Evolutionary conservation across 257 asterid species (phyloP).

Genomic region (Nicotiana otophora): DNA sequence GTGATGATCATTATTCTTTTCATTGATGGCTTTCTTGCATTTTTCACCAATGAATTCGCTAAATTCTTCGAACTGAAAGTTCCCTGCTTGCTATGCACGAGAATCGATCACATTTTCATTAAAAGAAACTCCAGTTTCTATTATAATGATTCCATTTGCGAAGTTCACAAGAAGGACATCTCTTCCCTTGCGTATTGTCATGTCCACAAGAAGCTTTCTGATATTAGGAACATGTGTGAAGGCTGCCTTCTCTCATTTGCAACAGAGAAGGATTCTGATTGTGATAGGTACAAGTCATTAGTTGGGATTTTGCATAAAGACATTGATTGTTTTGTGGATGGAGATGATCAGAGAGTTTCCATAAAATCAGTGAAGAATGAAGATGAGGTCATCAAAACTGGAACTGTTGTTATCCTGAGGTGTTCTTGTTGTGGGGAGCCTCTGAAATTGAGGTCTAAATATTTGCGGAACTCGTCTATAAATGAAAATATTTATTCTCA

Average conservation of each 20-base stretch:
- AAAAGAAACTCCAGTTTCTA: constrained; percentile 44
- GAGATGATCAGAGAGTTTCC: constrained; percentile 20
- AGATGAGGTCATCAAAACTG: constrained; percentile 25
- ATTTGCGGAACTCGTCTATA: constrained; percentile 40
- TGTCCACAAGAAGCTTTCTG: constrained; percentile 64
- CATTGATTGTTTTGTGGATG: constrained; percentile 34
- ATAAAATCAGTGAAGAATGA: constrained; percentile 35
- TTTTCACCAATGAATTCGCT: constrained; percentile 61
- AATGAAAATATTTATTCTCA: constrained; percentile 8
- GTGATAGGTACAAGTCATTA: constrained; percentile 43
- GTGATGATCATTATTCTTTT: constrained; percentile 57
- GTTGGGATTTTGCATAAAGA: constrained; percentile 69
- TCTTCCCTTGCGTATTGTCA: constrained; percentile 87
- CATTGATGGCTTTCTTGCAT: constrained; percentile 61
- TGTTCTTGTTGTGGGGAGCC: constrained; percentile 89
- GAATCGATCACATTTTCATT: constrained; percentile 57
- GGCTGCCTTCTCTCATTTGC: constrained; percentile 70
- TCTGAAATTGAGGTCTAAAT: constrained; percentile 39
- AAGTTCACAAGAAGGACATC: constrained; percentile 67
- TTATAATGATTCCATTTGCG: constrained; percentile 77
- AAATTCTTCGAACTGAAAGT: constrained; percentile 46
- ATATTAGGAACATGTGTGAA: constrained; percentile 65
- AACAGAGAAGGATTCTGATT: constrained; percentile 45
- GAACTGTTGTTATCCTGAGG: constrained; percentile 17
- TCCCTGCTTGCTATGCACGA: constrained; percentile 84